Evolutionary conservation across 108 stramenopile genomes (phyloP), one percentile per base, ranked within the genome.

Genomic region (Thalassiosira profunda): DNA sequence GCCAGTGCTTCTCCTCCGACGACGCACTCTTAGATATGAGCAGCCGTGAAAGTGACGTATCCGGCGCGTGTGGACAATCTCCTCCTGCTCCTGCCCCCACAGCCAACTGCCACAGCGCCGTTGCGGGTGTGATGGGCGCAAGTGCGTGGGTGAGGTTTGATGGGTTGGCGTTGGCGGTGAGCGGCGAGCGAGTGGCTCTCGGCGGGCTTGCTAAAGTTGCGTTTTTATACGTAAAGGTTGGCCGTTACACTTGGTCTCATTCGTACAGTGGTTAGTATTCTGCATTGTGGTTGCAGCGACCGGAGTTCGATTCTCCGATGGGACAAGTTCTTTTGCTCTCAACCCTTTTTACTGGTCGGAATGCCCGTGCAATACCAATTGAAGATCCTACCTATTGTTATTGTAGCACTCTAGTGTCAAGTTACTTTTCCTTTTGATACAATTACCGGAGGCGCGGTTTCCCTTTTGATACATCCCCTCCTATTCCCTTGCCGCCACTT

Each of bases 251-350:
- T 41, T 30, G 59, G 60, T 64, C 55, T 59, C 17, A 57, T 49
- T 80, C 79, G 79, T 80, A 80, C 79, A 80, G 79, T 80, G 79
- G 74, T 76, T 70, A 73, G 67, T 79, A 79, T 73, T 31, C 52
- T 58, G 31, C 58, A 74, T 80, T 80, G 73, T 80, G 79, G 79
- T 80, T 80, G 60, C 35, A 58, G 55, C 35, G 79, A 74, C 73
- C 79, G 44, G 73, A 68, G 79, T 80, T 79, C 72, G 77, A 73
- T 79, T 79, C 77, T 58, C 72, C 52, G 77, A 53, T 52, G 26
- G 72, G 58, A 60, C 77, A 79, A 11, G 28, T 15, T 3, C 7
- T 28, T 55, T n/a, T 48, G 8, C 21, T 15, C 47, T 48, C 21
- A 14, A 20, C 21, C 18, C 47, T 12, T n/a, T 15, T 40, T 40